These are phyloP conservation scores for Alternaria sp. DNA, from an alignment of 2,329 filamentous ascomycete genomes.

Conservation along the genomic window DNA sequence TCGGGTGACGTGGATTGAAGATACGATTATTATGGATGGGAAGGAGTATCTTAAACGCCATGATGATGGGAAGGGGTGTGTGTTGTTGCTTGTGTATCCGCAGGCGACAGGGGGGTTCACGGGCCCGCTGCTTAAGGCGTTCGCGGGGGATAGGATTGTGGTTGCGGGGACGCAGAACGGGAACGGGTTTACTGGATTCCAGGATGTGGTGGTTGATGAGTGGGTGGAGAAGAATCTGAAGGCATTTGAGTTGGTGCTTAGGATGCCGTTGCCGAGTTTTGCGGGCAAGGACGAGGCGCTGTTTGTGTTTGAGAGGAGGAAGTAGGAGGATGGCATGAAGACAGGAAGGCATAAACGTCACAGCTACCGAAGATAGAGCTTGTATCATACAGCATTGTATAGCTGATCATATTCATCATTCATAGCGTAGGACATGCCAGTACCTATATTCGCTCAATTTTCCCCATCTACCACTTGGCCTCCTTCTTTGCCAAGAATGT, in stretches of 20 bases:
- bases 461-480: conserved; percentile 38
- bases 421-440: neutral
- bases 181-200: conserved; percentile 77
- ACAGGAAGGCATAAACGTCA: neutral
- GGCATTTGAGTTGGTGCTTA: conserved; percentile 66
- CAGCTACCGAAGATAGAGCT: no score
- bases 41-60: conserved; percentile 60
- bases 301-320: conserved; percentile 64
- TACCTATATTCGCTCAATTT: neutral
- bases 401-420: neutral
- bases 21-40: conserved; percentile 70
- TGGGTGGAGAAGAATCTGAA: conserved; percentile 67
- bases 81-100: conserved; percentile 76
- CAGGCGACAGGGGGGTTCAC: conserved; percentile 74
- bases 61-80: conserved; percentile 58
- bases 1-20: conserved; percentile 71
- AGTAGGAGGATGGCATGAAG: neutral
- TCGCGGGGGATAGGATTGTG: conserved; percentile 68
- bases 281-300: conserved; percentile 78
- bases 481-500: conserved; percentile 55
- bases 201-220: conserved; percentile 67
- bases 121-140: conserved; percentile 65
- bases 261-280: conserved; percentile 75
- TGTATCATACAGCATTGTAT: neutral
- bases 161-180: conserved; percentile 76